Conservation (phyloP, 768 basidiomycete species). For the Leccinum variicolor region DNA sequence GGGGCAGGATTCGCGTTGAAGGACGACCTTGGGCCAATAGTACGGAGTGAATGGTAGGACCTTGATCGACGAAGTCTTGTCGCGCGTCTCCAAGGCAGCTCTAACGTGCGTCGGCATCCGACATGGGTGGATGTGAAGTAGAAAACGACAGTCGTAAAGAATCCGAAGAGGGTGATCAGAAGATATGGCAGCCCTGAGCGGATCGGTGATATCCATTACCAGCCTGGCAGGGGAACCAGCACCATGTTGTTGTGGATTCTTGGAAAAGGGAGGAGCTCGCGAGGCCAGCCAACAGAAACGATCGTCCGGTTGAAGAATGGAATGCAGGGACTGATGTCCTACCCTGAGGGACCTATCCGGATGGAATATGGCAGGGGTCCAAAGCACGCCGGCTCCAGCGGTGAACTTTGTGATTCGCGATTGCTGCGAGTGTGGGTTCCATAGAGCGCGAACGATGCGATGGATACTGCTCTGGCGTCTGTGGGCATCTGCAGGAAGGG, state of each 20-base stretch:
- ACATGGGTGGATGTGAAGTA: slow-evolving; percentile 44
- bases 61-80: slow-evolving; percentile 26
- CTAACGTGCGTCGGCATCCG: slow-evolving; percentile 40
- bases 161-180: slow-evolving; percentile 30
- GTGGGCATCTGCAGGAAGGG: slow-evolving; percentile 55
- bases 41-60: slow-evolving; percentile 41
- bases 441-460: slow-evolving; percentile 49
- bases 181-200: slow-evolving; percentile 14
- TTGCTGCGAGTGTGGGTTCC: slow-evolving; percentile 31
- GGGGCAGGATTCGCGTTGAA: slow-evolving; percentile 14
- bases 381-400: slow-evolving; percentile 61
- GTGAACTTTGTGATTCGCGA: slow-evolving; percentile 37
- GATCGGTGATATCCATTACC: slow-evolving; percentile 42
- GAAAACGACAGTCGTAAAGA: slow-evolving; percentile 67
- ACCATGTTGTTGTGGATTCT: slow-evolving; percentile 26
- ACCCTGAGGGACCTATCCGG: slow-evolving; percentile 17
- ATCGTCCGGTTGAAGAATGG: slow-evolving; percentile 16
- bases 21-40: slow-evolving; percentile 47
- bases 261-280: slow-evolving; percentile 48
- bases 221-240: slow-evolving; percentile 27
- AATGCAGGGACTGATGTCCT: slow-evolving; percentile 16
- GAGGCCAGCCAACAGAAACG: slow-evolving; percentile 59
- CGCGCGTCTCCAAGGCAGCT: slow-evolving; percentile 22
- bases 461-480: slow-evolving; percentile 46
- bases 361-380: slow-evolving; percentile 50